Percentiles rank a stretch among this genome's conserved stretches.
Evolutionary conservation across 495 filamentous ascomycete genomes (phyloP).

Genomic region (Apiosordaria backusii): DNA sequence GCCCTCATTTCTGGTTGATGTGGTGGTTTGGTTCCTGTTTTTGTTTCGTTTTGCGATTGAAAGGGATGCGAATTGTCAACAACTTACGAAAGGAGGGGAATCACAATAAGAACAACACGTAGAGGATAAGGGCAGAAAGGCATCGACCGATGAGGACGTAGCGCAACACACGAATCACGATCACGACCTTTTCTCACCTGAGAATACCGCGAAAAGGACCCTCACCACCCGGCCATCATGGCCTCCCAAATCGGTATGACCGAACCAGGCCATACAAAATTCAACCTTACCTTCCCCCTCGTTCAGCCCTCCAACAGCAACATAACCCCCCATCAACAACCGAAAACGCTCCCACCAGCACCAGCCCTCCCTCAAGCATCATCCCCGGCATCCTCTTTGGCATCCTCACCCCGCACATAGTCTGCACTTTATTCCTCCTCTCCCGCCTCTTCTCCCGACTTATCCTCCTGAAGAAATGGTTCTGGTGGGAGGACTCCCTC

Average conservation of each 20-base stretch:
- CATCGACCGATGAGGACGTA: neutral
- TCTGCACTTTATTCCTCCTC: constrained; percentile 31
- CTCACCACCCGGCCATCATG: constrained; percentile 3
- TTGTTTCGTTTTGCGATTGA: neutral
- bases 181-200: neutral
- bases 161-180: too few species aligned
- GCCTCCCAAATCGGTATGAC: constrained; percentile 6
- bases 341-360: constrained; percentile 2
- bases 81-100: neutral
- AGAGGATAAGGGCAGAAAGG: neutral
- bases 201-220: neutral
- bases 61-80: neutral
- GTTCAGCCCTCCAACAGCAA: constrained; percentile 11
- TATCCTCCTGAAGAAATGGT: constrained; percentile 31
- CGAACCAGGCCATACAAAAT: constrained; percentile 25
- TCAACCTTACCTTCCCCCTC: constrained; percentile 31
- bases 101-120: neutral
- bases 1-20: neutral
- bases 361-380: constrained; percentile 2
- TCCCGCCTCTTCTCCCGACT: constrained; percentile 28
- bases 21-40: neutral
- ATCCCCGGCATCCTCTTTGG: constrained; percentile 29
- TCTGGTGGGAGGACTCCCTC: constrained; percentile 30
- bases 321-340: neutral
- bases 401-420: constrained; percentile 29